A percentile compares a stretch with the other conserved stretches of the same genome.
These are phyloP conservation scores for Penicillium goetzii DNA, from an alignment of 495 filamentous ascomycete species.

Conservation along the genomic window DNA sequence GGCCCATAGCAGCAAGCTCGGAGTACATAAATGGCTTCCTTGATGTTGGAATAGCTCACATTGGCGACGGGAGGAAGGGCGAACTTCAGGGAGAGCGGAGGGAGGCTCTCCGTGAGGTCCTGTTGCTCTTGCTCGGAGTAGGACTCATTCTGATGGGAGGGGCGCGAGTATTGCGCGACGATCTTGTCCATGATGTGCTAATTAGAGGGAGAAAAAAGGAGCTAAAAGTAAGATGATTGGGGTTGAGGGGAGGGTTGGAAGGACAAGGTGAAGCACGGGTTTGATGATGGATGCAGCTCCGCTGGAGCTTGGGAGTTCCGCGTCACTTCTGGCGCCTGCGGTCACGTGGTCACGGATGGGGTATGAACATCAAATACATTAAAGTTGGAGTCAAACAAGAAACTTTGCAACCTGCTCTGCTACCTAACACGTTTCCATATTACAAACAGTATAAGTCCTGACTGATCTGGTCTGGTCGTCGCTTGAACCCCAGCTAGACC, in stretches of 20 bases:
- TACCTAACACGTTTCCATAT: not conserved
- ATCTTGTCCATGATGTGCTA: conserved; percentile 80
- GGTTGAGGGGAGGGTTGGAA: conserved; percentile 12
- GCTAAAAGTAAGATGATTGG: conserved; percentile 14
- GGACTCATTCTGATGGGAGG: conserved; percentile 71
- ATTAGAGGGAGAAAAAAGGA: conserved; percentile 3
- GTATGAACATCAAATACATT: not conserved
- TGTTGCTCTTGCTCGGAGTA: conserved; percentile 74
- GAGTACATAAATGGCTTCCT: not conserved
- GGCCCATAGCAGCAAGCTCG: not conserved
- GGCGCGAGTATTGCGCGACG: conserved; percentile 83
- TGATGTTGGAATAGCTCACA: conserved; percentile 53
- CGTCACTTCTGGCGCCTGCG: conserved; percentile 49
- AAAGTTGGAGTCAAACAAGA: not conserved
- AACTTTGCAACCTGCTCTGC: not conserved
- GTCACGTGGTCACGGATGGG: conserved; percentile 39
- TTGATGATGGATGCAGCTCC: conserved; percentile 41
- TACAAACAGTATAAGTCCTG: not conserved
- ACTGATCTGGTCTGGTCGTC: too few relatives aligned
- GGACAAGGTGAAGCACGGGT: conserved; percentile 26
- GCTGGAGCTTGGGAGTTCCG: conserved; percentile 44
- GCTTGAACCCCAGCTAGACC: not conserved
- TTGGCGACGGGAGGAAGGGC: conserved; percentile 91
- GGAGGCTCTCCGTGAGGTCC: conserved; percentile 67
- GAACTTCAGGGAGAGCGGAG: conserved; percentile 85